These are phyloP conservation scores for Tolypocladium paradoxum DNA, from an alignment of 2,329 filamentous ascomycete genomes.

Conservation along the genomic window DNA sequence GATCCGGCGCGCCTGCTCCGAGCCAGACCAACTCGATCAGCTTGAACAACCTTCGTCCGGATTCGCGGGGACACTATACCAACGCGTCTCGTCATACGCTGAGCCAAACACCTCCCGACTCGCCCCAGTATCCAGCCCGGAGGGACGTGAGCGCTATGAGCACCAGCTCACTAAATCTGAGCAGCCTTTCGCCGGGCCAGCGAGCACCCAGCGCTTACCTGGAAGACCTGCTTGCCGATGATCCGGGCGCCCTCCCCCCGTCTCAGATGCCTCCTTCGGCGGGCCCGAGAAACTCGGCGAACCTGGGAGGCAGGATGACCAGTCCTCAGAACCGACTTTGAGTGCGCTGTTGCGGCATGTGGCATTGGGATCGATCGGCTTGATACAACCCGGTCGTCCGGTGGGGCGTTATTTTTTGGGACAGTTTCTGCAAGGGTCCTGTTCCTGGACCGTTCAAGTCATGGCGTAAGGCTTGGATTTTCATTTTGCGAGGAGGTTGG, in stretches of 20 bases:
- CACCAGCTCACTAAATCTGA: slow-evolving; percentile 56
- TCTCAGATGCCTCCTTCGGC: slow-evolving; percentile 21
- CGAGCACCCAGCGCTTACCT: slow-evolving; percentile 81
- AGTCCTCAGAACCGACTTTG: slow-evolving; percentile 17
- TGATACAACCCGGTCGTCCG: background rate
- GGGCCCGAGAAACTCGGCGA: slow-evolving; percentile 1
- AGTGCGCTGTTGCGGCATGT: background rate
- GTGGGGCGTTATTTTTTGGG: background rate
- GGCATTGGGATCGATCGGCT: background rate
- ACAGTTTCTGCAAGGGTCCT: background rate
- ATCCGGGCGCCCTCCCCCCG: slow-evolving; percentile 42
- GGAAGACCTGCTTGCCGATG: slow-evolving; percentile 78
- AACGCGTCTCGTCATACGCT: slow-evolving; percentile 29
- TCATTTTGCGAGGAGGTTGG: background rate
- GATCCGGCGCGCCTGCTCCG: slow-evolving; percentile 39
- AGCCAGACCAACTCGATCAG: slow-evolving; percentile 45
- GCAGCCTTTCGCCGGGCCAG: slow-evolving; percentile 45
- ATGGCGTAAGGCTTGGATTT: background rate
- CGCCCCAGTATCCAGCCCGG: slow-evolving; percentile 43
- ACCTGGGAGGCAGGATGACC: slow-evolving; percentile 4
- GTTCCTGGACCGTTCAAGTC: background rate
- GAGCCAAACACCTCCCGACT: slow-evolving; percentile 50
- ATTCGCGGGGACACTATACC: slow-evolving; percentile 39
- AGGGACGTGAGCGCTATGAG: slow-evolving; percentile 51
- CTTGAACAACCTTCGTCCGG: slow-evolving; percentile 49